Evolutionary conservation across 2,329 filamentous ascomycete genomes (phyloP).

Genomic region (Cytospora leucostoma): DNA sequence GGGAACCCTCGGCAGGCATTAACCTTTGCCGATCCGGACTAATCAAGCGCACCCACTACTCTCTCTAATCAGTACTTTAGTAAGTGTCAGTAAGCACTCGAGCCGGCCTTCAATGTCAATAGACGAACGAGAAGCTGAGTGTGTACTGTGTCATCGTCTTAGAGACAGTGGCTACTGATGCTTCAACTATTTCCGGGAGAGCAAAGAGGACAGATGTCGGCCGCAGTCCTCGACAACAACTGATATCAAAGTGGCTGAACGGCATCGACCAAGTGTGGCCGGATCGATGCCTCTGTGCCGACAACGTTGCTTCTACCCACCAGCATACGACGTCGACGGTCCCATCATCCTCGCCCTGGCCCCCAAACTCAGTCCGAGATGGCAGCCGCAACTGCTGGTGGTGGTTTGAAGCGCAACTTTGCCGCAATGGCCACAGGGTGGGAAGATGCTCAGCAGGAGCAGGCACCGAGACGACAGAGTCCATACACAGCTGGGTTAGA

Average conservation of each 20-base stretch:
- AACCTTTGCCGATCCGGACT: no score
- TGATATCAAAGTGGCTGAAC: not conserved
- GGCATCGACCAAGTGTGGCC: not conserved
- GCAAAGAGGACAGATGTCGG: not conserved
- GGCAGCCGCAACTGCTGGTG: slow-evolving; percentile 29
- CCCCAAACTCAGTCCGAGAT: slow-evolving; percentile 24
- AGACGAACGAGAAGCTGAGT: not conserved
- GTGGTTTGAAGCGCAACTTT: slow-evolving; percentile 34
- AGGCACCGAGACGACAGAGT: slow-evolving; percentile 9
- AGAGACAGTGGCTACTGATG: not conserved
- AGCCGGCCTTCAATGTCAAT: no score
- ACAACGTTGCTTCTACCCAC: not conserved
- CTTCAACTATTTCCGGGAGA: not conserved
- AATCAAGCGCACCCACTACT: no score
- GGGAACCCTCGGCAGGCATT: not conserved
- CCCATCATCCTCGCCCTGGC: not conserved
- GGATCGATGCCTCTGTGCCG: not conserved
- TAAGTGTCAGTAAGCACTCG: no score
- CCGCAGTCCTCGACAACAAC: not conserved
- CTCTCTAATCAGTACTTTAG: no score
- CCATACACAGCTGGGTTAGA: slow-evolving; percentile 11
- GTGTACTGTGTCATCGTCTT: not conserved
- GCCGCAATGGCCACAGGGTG: slow-evolving; percentile 29
- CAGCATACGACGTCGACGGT: slow-evolving; percentile 5
- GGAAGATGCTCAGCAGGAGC: slow-evolving; percentile 15